Base-by-base conservation (phyloP, 2,329 filamentous ascomycete species). In the Scedosporium boydii region DNA sequence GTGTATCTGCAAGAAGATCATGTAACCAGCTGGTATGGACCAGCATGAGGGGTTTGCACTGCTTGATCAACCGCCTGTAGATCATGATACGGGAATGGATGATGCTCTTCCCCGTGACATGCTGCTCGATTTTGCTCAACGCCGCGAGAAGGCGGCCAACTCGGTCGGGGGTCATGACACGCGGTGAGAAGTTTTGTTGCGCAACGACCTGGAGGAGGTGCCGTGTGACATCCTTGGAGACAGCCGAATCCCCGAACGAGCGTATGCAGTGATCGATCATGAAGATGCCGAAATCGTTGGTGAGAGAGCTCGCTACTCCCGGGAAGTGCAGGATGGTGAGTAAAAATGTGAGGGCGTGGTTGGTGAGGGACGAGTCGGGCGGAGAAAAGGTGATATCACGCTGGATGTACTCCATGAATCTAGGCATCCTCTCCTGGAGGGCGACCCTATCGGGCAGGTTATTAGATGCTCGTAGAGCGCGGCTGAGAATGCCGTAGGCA, bases 181-280 rank as follows among this genome's bases (percentile, higher is more conserved):
- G 89, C 1, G 84, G 67, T 0, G 87, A 77, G 67, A 98, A 96
- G 65, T 87, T 89, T 69, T 97, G 93, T 56, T 88, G 85, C 55
- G 87, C 88, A 14, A 96, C 79, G 5, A 96, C 81, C 65, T 92
- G 88, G 79, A 97, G 87, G 67, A 96, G 82, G 67, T 90, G 87
- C 42, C 89, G 89, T 34, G 89, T 80, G 9, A 96, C 78, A 16
- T 90, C 87, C 69, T 98, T 98, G 0, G 92, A 84, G 16, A 85
- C 78, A 3, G 81, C 77, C 3, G 80, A 72, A 64, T 93, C 87
- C 68, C 90, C 84, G 60, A 96, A 85, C 9, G 84, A 85, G 58
- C 83, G 82, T 64, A 96, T 90, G 60, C 88, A 87, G 66, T 93
- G 87, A 63, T 98, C 93, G 46, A 96, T 76, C 61, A 97, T 80